Percentiles rank a stretch among this genome's conserved stretches.
phyloP scores from a whole-genome alignment of 108 stramenopile species.

The Cyclostephanos tholiformis region DNA sequence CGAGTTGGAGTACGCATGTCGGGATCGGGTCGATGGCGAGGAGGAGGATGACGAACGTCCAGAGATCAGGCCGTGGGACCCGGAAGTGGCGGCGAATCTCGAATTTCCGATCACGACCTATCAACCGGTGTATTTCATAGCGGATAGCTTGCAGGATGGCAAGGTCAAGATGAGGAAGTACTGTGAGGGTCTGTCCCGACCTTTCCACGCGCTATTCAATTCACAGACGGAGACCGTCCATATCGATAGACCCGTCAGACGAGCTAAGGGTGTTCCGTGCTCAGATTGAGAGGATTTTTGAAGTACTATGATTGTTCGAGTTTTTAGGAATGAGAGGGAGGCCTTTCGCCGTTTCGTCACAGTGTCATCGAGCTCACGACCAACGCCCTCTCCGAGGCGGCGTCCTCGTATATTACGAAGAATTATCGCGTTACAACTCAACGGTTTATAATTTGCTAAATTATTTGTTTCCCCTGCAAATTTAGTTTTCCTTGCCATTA shows the following conservation, averaged over 20 bases:
- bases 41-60: constrained; percentile 55
- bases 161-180: constrained; percentile 86
- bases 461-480: too few relatives aligned
- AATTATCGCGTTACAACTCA: too few relatives aligned
- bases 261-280: constrained; percentile 47
- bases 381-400: too few relatives aligned
- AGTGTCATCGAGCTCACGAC: too few relatives aligned
- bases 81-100: constrained; percentile 81
- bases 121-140: constrained; percentile 96
- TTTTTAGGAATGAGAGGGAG: not conserved
- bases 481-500: too few relatives aligned
- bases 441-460: too few relatives aligned
- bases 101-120: constrained; percentile 97
- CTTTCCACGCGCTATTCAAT: constrained; percentile 92
- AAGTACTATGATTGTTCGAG: not conserved
- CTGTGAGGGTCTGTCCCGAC: constrained; percentile 85
- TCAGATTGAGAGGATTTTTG: not conserved
- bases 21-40: constrained; percentile 48
- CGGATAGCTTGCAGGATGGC: constrained; percentile 87
- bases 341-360: too few relatives aligned
- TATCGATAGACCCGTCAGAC: constrained; percentile 84
- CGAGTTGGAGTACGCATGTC: constrained; percentile 94
- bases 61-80: constrained; percentile 91
- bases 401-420: too few relatives aligned
- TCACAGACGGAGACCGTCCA: constrained; percentile 78